phyloP scores from a whole-genome alignment of 495 filamentous ascomycete genomes.

The Xylaria grammica region DNA sequence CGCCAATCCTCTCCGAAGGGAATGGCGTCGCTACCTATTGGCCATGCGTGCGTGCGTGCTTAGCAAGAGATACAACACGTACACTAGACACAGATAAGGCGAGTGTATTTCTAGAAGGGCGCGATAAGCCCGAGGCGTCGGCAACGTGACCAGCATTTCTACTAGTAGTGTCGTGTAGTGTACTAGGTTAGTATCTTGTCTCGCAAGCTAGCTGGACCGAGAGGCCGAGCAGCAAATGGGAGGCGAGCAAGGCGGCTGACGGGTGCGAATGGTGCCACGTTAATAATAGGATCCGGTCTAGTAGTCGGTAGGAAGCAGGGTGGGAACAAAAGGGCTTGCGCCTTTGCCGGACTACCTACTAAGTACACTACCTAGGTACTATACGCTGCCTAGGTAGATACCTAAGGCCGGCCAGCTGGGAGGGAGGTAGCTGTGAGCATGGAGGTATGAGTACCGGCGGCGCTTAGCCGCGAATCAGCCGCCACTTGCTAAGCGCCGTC shows the following conservation, averaged over 20 bases:
- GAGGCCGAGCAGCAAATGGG: background rate
- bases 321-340: too few relatives aligned
- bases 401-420: background rate
- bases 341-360: too few relatives aligned
- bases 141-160: background rate
- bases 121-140: slow-evolving; percentile 1
- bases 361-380: too few relatives aligned
- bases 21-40: background rate
- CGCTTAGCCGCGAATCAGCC: slow-evolving; percentile 25
- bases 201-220: too few relatives aligned
- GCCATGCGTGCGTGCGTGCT: too few relatives aligned
- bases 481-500: slow-evolving; percentile 16
- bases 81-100: too few relatives aligned
- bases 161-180: too few relatives aligned
- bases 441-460: slow-evolving; percentile 4
- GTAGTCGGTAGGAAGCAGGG: too few relatives aligned
- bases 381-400: too few relatives aligned
- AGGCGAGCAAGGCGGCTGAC: background rate
- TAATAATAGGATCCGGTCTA: background rate
- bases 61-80: too few relatives aligned
- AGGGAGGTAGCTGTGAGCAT: background rate
- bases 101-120: slow-evolving; percentile 5
- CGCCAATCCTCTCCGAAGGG: background rate
- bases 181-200: too few relatives aligned
- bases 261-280: slow-evolving; percentile 18